Base-by-base conservation (phyloP, 306 rosid genomes). In the Sechiopsis laciniata region DNA sequence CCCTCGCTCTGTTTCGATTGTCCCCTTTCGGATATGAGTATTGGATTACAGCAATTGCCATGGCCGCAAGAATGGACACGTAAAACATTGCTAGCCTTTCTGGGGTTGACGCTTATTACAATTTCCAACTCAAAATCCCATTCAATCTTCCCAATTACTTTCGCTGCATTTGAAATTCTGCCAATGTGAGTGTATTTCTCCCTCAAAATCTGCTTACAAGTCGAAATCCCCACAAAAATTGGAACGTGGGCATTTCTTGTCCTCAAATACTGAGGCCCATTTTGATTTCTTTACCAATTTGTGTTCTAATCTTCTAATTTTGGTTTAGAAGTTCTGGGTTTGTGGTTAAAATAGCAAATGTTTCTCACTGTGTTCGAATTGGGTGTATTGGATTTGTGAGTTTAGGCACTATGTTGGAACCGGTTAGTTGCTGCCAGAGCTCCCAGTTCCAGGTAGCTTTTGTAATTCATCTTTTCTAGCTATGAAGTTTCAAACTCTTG, bases 361-460 rank as follows among this genome's bases (percentile, higher is more conserved):
- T 79, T 72, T 69, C 81, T 81, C 78, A 76, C 65, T 80, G 83
- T 81, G 75, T 72, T 79, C 76, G 62, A 78, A 52, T 77, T 85
- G 77, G 79, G 69, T 67, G 72, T 81, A 61, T 45, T 82, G 81
- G 83, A 76, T 77, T 85, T 72, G 21, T 82, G 78, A 86, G 37
- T 80, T 76, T 61, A 71, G 32, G 81, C 85, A 84, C 79, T 69
- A 91, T 88, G 99, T 76, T 85, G 75, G 95, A 89, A 56, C 79
- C 95, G 12, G 17, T 88, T 63, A 76, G 87, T 78, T 85, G 76
- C 78, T 85, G 84, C 67, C 95, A 74, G 37, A 84, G 82, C 85
- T 85, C 80, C 54, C 88, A 94, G 96, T 85, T 78, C 51, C 88
- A 94, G 97, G 98, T 90, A 77, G 22, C 73, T 68, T 68, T 13